Conservation (phyloP, 202 grass and related monocot species). For the Setaria italica region DNA sequence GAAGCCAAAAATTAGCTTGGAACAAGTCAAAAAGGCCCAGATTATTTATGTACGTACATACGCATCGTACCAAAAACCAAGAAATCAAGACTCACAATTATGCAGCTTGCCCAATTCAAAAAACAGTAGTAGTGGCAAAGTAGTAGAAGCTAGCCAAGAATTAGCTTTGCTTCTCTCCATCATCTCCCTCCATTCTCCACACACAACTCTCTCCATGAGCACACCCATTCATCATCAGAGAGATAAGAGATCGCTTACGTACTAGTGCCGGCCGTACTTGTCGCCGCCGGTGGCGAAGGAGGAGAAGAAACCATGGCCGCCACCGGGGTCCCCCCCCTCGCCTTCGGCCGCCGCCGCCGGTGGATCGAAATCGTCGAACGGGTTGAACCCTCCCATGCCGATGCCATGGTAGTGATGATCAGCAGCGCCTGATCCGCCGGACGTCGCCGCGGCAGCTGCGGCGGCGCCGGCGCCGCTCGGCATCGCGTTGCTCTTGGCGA, state of each 20-base stretch:
- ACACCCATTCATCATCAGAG: background rate
- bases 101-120: slow-evolving; percentile 43
- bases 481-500: slow-evolving; percentile 53
- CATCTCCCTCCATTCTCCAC: slow-evolving; percentile 17
- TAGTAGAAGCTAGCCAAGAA: slow-evolving; percentile 29
- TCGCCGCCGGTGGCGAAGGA: slow-evolving; percentile 45
- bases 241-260: slow-evolving; percentile 5
- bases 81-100: slow-evolving; percentile 36
- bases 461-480: background rate
- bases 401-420: slow-evolving; percentile 30
- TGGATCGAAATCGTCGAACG: slow-evolving; percentile 55
- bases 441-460: background rate
- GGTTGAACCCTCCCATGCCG: slow-evolving; percentile 58
- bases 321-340: slow-evolving; percentile 17
- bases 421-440: slow-evolving; percentile 30
- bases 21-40: slow-evolving; percentile 8
- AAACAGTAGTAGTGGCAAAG: slow-evolving; percentile 43
- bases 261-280: slow-evolving; percentile 55
- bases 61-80: slow-evolving; percentile 32
- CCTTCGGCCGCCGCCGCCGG: slow-evolving; percentile 1
- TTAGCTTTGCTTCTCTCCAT: slow-evolving; percentile 28
- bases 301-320: slow-evolving; percentile 55
- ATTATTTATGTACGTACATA: slow-evolving; percentile 47
- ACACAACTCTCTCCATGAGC: slow-evolving; percentile 10
- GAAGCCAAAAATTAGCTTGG: background rate